These are phyloP conservation scores for Stagonosporopsis tanaceti DNA, from an alignment of 2,329 filamentous ascomycete genomes.

Conservation along the genomic window DNA sequence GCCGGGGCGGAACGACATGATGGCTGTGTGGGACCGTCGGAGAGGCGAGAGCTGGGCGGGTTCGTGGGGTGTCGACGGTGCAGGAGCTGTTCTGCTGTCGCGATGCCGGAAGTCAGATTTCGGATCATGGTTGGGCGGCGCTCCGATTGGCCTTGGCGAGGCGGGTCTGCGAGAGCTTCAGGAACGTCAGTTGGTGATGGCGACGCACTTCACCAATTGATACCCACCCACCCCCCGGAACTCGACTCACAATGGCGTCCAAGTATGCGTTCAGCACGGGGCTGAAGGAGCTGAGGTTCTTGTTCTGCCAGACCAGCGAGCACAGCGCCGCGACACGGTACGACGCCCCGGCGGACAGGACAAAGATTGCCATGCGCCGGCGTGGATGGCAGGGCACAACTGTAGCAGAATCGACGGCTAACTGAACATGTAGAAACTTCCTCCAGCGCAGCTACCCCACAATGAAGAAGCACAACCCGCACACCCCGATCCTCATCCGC, in stretches of 20 bases:
- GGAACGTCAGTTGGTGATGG: slow-evolving; percentile 18
- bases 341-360: slow-evolving; percentile 23
- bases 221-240: slow-evolving; percentile 5
- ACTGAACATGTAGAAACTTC: slow-evolving; percentile 72
- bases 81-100: slow-evolving; percentile 2
- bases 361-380: slow-evolving; percentile 6
- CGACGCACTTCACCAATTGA: slow-evolving; percentile 26
- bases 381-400: neutral
- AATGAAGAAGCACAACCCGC: slow-evolving; percentile 99
- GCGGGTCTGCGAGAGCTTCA: slow-evolving; percentile 29
- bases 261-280: slow-evolving; percentile 91
- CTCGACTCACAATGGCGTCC: slow-evolving; percentile 72
- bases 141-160: slow-evolving; percentile 31
- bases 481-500: slow-evolving; percentile 91
- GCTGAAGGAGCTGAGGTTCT: slow-evolving; percentile 94
- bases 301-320: slow-evolving; percentile 94
- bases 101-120: slow-evolving; percentile 29
- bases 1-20: slow-evolving; percentile 65
- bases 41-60: slow-evolving; percentile 15
- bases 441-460: slow-evolving; percentile 90
- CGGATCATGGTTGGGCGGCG: slow-evolving; percentile 34
- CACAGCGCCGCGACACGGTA: slow-evolving; percentile 90
- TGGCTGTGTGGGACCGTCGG: slow-evolving; percentile 31
- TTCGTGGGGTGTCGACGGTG: slow-evolving; percentile 6
- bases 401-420: neutral